Evolutionary conservation across 139 green algal genomes (phyloP), one percentile per base, ranked within the genome.

Genomic region (Desmodesmus armatus): DNA sequence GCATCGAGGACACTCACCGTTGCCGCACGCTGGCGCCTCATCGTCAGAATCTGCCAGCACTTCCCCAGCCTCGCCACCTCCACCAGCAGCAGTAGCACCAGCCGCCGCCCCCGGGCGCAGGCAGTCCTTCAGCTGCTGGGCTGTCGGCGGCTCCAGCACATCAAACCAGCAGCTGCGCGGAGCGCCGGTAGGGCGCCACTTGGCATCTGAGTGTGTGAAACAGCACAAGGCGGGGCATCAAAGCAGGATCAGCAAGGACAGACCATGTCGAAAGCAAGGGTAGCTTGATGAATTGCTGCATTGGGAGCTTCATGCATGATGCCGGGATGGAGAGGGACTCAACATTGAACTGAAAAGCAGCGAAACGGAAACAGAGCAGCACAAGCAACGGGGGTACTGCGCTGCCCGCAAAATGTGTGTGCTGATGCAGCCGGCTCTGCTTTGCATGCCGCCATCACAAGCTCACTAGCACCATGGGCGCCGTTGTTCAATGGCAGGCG

Each of bases 141-240:
- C 7, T 15, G 19, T 82, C 25, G 76, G 76, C 21, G 76, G 76
- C 6, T 60, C 35, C 35, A 73, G 76, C 25, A 82, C 76, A 40
- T 29, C 39, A 19, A 73, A 82, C 55, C 53, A 82, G 39, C 23
- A 40, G 37, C 62, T 39, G 7, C 33, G 25, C 17, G 19, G 55
- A 39, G 76, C 53, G 17, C 76, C 76, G 25, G 71, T 82, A 55
- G 76, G 76, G 1, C 76, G 76, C 76, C 76, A 82, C 0, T 37
- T 49, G 47, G 55, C 76, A 71, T 82, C 76, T 82, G 76, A 67
- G 58, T n/a, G n/a, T n/a, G n/a, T n/a, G 58, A 67, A n/a, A n/a
- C 23, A 31, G 58, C 23, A 19, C 58, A 19, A 67, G 58, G 7
- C 47, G 9, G 9, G 13, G 47, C 47, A 7, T 13, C 47, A 55